phyloP scores from a whole-genome alignment of 148 eudicot species.

The Cornus kousa region DNA sequence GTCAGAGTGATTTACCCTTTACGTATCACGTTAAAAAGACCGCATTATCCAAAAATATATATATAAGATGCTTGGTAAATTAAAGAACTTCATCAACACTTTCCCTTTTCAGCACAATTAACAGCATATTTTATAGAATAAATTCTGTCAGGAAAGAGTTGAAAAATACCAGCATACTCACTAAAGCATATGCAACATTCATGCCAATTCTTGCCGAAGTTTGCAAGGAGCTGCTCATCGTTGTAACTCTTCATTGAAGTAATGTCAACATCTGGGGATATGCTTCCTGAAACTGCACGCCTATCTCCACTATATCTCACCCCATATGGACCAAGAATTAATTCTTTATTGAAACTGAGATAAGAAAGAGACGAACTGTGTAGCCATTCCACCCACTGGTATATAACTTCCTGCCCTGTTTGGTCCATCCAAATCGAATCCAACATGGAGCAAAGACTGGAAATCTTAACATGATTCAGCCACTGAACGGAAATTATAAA shows the following conservation, averaged over 20 bases:
- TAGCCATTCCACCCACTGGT: slow-evolving; percentile 85
- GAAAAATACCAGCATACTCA: slow-evolving; percentile 73
- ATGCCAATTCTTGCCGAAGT: slow-evolving; percentile 63
- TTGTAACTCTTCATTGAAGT: slow-evolving; percentile 75
- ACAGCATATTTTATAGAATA: not conserved
- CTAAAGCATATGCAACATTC: slow-evolving; percentile 85
- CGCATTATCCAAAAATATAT: not conserved
- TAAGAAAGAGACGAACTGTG: slow-evolving; percentile 57
- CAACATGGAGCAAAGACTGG: slow-evolving; percentile 62
- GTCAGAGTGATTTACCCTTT: not conserved
- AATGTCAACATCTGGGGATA: slow-evolving; percentile 81
- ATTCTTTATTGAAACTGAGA: slow-evolving; percentile 66
- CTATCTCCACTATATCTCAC: slow-evolving; percentile 45
- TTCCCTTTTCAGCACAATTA: not conserved
- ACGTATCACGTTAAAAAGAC: not conserved
- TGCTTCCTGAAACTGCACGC: slow-evolving; percentile 79
- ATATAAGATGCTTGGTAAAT: not conserved
- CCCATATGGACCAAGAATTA: slow-evolving; percentile 76
- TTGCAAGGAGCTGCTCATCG: slow-evolving; percentile 55
- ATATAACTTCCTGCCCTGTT: slow-evolving; percentile 76
- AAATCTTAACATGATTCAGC: slow-evolving; percentile 61
- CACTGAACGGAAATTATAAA: slow-evolving; percentile 84
- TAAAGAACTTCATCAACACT: not conserved
- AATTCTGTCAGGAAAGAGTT: slow-evolving; percentile 1
- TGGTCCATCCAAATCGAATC: slow-evolving; percentile 86